Evolutionary conservation across 2,329 filamentous ascomycete species (phyloP).

Genomic region (Remersonia thermophila): DNA sequence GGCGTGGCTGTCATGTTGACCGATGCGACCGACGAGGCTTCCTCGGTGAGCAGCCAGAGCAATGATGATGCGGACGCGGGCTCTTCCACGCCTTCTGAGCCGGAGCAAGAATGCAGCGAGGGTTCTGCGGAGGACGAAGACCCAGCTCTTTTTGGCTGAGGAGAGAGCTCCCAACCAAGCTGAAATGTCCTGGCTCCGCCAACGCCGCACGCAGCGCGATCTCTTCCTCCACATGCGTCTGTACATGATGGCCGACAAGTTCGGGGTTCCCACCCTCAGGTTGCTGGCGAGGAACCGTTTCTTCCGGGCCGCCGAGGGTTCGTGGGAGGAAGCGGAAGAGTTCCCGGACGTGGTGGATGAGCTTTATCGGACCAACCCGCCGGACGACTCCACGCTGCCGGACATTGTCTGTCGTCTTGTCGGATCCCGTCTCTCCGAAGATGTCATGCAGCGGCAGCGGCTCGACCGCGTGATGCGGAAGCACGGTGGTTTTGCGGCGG

Average conservation of each 20-base stretch:
- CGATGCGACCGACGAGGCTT: no score
- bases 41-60: no score
- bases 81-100: neutral
- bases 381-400: constrained; percentile 13
- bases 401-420: constrained; percentile 14
- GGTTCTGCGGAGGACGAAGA: neutral
- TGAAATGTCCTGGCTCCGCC: no score
- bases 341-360: constrained; percentile 18
- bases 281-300: constrained; percentile 22
- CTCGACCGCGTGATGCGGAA: constrained; percentile 15
- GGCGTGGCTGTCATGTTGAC: neutral
- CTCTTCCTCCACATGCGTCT: constrained; percentile 11
- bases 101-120: neutral
- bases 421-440: neutral
- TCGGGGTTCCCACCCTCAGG: constrained; percentile 22
- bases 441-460: neutral
- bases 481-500: constrained; percentile 14
- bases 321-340: constrained; percentile 4
- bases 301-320: constrained; percentile 14
- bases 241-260: constrained; percentile 27
- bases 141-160: no score
- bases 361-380: constrained; percentile 14
- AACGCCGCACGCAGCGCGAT: neutral
- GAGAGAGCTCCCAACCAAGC: no score
- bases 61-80: no score